Evolutionary conservation across 352 stramenopile genomes (phyloP).

Genomic region (Phytophthora pistaciae): DNA sequence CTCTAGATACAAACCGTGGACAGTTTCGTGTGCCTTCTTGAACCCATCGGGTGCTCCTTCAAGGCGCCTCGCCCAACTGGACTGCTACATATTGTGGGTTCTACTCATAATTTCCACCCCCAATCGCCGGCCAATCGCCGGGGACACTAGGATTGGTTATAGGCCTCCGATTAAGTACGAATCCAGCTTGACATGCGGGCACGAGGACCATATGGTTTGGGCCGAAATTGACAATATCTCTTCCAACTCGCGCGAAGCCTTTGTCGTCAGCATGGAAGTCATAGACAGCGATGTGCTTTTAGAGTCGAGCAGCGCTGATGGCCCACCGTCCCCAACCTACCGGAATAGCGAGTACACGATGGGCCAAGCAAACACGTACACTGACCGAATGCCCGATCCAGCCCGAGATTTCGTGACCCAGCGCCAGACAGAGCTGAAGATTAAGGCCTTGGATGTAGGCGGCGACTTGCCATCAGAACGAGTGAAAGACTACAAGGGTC

Average conservation of each 20-base stretch:
- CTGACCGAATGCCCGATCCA: conserved; percentile 19
- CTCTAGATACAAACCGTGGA: background rate
- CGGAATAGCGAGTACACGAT: conserved; percentile 37
- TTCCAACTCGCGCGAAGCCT: background rate
- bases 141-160: too few relatives aligned
- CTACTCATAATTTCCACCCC: too few relatives aligned
- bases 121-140: too few relatives aligned
- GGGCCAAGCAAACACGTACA: conserved; percentile 17
- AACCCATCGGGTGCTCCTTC: background rate
- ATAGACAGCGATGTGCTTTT: background rate
- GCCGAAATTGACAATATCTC: too few relatives aligned
- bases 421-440: conserved; percentile 65
- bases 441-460: conserved; percentile 56
- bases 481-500: conserved; percentile 70
- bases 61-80: background rate
- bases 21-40: conserved; percentile 3
- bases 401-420: conserved; percentile 13
- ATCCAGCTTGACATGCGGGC: too few relatives aligned
- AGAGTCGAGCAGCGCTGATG: background rate
- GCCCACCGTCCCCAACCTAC: conserved; percentile 4
- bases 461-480: conserved; percentile 37
- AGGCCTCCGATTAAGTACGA: too few relatives aligned
- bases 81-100: too few relatives aligned
- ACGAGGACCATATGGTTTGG: too few relatives aligned
- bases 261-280: background rate